phyloP scores from a whole-genome alignment of 176 grass and related monocot species.

The Oryza australiensis region DNA sequence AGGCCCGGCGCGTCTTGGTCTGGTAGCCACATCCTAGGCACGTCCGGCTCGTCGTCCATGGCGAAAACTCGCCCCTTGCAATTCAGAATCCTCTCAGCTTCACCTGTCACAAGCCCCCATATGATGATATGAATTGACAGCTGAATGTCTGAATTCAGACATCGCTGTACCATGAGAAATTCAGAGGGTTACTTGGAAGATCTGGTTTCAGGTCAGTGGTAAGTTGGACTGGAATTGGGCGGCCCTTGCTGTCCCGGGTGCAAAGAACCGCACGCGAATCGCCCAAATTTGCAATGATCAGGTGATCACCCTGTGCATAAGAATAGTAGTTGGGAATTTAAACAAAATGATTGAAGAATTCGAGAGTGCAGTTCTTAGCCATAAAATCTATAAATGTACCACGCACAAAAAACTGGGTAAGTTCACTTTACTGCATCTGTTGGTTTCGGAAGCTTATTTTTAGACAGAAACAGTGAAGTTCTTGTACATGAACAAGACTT shows the following conservation, averaged over 20 bases:
- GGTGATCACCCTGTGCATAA: slow-evolving; percentile 57
- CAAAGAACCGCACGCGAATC: slow-evolving; percentile 80
- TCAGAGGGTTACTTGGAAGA: slow-evolving; percentile 57
- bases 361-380: not conserved
- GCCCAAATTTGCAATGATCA: slow-evolving; percentile 79
- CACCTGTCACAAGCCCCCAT: slow-evolving; percentile 33
- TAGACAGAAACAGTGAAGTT: not conserved
- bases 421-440: not conserved
- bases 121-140: not conserved
- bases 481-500: not conserved
- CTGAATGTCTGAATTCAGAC: not conserved
- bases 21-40: slow-evolving; percentile 81
- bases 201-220: slow-evolving; percentile 81
- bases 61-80: slow-evolving; percentile 81
- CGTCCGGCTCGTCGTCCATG: slow-evolving; percentile 69
- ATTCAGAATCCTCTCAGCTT: slow-evolving; percentile 65
- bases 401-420: not conserved
- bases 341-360: not conserved
- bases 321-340: not conserved
- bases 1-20: slow-evolving; percentile 81
- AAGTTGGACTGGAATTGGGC: slow-evolving; percentile 58
- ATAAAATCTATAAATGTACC: not conserved
- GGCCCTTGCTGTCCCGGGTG: slow-evolving; percentile 49
- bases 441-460: not conserved
- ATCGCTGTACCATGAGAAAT: not conserved